Evolutionary conservation across 208 protist species (phyloP), one percentile per base, ranked within the genome.

Genomic region (Acanthamoeba culbertsoni): DNA sequence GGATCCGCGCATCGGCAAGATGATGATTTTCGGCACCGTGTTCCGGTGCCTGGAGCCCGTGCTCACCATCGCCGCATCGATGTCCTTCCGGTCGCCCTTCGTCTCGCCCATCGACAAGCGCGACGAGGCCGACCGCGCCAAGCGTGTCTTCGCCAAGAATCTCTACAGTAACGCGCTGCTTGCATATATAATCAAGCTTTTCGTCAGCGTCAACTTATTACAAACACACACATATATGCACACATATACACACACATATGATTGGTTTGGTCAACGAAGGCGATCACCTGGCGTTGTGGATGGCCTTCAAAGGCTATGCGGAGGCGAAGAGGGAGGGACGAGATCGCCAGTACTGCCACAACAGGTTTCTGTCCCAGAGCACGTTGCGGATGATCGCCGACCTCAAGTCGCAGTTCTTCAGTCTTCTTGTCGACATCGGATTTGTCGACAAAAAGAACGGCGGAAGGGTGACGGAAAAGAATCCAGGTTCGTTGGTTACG

Each of bases 1-100:
- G 31, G 95, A 96, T 42, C 71, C 93, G 16, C 95, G 95, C 42
- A 91, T 96, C 7, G 98, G 97, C 16, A 99, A 99, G 94, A 98
- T 99, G 98, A 98, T 99, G 84, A 97, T 99, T n/a, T 98, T 98
- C 94, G 98, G 97, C 65, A 97, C 97, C 28, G 95, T 99, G 31
- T 97, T 99, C 55, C 95, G 98, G 55, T 99, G 99, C 96, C 40
- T 99, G 26, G 98, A 99, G 93, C 98, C 98, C 10, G 97, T 99
- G 31, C 95, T 99, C 42, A 99, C 98, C 18, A 98, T 99, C 89
- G 98, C 98, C 12, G 99, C 99, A 0, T 97, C 96, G 14, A 62
- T 98, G 35, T 79, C 43, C 28, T 71, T 75, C 48, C 65, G 89
- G 20, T 96, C 95, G 23, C 55, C 92, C 26, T 94, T 93, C 31